phyloP scores from a whole-genome alignment of 2,329 filamentous ascomycete genomes.

The Purpureocillium lavendulum region DNA sequence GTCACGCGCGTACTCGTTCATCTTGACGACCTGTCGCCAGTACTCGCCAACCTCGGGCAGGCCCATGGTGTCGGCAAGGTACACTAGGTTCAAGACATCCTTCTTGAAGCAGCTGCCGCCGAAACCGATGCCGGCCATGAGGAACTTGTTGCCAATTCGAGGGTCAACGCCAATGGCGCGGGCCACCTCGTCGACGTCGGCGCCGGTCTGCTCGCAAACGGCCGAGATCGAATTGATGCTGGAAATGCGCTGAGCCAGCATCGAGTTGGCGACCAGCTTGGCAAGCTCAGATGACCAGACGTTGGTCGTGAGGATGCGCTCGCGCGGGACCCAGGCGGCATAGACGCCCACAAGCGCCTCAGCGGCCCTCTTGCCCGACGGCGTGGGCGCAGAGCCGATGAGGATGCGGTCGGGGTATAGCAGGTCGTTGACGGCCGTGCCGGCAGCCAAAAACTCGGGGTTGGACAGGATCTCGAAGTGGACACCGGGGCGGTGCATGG shows the following conservation, averaged over 20 bases:
- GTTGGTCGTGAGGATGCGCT: conserved; percentile 63
- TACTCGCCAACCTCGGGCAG: conserved; percentile 66
- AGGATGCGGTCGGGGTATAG: conserved; percentile 65
- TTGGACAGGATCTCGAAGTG: conserved; percentile 73
- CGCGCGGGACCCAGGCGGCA: conserved; percentile 58
- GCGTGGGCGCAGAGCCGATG: conserved; percentile 60
- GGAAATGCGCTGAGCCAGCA: conserved; percentile 72
- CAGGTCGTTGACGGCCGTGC: conserved; percentile 65
- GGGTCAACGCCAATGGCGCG: conserved; percentile 59
- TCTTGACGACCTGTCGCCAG: conserved; percentile 64
- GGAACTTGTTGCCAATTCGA: conserved; percentile 64
- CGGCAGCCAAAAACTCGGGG: conserved; percentile 73
- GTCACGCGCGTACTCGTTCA: conserved; percentile 68
- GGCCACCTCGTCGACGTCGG: conserved; percentile 66
- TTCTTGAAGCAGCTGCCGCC: conserved; percentile 79
- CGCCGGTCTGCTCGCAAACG: conserved; percentile 68
- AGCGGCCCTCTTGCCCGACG: conserved; percentile 53
- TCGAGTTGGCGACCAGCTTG: conserved; percentile 72
- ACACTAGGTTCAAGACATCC: conserved; percentile 65
- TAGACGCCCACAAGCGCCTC: conserved; percentile 58
- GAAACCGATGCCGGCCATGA: conserved; percentile 70
- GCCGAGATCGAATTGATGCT: conserved; percentile 78
- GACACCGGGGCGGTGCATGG: conserved; percentile 50
- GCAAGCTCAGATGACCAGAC: conserved; percentile 71
- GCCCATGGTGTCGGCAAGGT: conserved; percentile 62